phyloP scores from a whole-genome alignment of 2,329 filamentous ascomycete genomes.

The Neoscytalidium dimidiatum region DNA sequence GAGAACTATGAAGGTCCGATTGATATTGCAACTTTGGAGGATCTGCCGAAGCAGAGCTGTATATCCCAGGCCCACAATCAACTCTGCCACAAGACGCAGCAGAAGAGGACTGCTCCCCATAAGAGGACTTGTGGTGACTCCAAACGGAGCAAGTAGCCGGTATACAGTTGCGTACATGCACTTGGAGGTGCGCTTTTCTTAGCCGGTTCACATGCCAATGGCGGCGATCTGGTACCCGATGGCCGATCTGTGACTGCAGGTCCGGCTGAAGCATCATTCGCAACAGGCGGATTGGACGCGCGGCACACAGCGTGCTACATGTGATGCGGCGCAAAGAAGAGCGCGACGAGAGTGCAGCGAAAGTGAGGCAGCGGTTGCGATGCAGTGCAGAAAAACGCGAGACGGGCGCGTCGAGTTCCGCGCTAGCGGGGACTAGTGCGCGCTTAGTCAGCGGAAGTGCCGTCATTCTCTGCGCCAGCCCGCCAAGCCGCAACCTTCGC shows the following conservation, averaged over 20 bases:
- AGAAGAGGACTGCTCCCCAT: slow-evolving; percentile 45
- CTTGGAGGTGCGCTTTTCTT: too few species aligned
- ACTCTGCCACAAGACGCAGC: slow-evolving; percentile 50
- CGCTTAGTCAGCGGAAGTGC: slow-evolving; percentile 1
- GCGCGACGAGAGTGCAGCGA: neutral
- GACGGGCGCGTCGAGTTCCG: neutral
- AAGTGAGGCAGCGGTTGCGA: slow-evolving; percentile 19
- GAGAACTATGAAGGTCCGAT: slow-evolving; percentile 59
- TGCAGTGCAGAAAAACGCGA: slow-evolving; percentile 1
- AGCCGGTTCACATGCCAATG: too few species aligned
- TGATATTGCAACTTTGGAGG: slow-evolving; percentile 49
- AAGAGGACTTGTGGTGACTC: slow-evolving; percentile 46
- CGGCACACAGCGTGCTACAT: too few species aligned
- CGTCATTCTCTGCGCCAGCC: slow-evolving; percentile 10
- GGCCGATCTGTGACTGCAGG: neutral
- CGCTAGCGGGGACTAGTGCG: neutral
- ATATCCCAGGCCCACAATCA: slow-evolving; percentile 42
- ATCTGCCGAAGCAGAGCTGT: slow-evolving; percentile 40
- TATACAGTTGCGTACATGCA: slow-evolving; percentile 24
- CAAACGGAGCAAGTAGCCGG: slow-evolving; percentile 49
- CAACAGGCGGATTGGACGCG: neutral
- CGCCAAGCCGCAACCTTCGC: neutral
- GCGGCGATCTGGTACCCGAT: too few species aligned
- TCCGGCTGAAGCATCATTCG: neutral
- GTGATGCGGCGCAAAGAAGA: neutral